Evolutionary conservation across 495 filamentous ascomycete species (phyloP).

Genomic region (Xylaria flabelliformis): DNA sequence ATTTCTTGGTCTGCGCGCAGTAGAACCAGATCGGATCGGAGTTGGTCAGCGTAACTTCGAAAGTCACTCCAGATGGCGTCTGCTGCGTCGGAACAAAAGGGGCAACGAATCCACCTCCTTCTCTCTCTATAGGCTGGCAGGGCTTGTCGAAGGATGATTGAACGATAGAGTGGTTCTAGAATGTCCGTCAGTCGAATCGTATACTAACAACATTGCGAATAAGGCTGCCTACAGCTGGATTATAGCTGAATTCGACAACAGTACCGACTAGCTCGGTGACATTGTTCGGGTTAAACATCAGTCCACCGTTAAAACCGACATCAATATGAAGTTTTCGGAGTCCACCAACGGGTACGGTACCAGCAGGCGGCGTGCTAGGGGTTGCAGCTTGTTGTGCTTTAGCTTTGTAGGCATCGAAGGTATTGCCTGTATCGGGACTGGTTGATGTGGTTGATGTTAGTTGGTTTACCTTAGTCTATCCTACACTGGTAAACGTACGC

Average conservation of each 20-base stretch:
- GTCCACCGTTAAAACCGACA: conserved; percentile 42
- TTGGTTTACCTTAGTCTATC: not conserved
- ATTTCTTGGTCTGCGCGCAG: conserved; percentile 55
- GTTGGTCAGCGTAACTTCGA: conserved; percentile 54
- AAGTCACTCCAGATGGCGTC: conserved; percentile 44
- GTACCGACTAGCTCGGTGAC: conserved; percentile 45
- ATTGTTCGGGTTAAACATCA: conserved; percentile 47
- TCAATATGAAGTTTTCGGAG: conserved; percentile 43
- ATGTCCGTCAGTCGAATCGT: not conserved
- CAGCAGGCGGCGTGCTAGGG: conserved; percentile 41
- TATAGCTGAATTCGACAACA: conserved; percentile 48
- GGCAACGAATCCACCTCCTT: conserved; percentile 44
- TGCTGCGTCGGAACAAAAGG: conserved; percentile 52
- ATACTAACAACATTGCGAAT: conserved; percentile 16
- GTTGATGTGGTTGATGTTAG: conserved; percentile 30
- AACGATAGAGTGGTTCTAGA: conserved; percentile 49
- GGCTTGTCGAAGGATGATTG: conserved; percentile 51
- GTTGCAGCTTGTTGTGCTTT: conserved; percentile 37
- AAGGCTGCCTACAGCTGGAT: conserved; percentile 31
- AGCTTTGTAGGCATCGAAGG: conserved; percentile 45
- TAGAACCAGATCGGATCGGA: conserved; percentile 65
- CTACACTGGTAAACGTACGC: conserved; percentile 35
- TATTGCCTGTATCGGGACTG: conserved; percentile 44
- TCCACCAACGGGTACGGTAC: conserved; percentile 43
- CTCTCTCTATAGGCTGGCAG: conserved; percentile 44